A percentile compares a stretch with the other conserved stretches of the same genome.
phyloP scores from a whole-genome alignment of 352 stramenopile genomes.

The Phytophthora aleatoria region DNA sequence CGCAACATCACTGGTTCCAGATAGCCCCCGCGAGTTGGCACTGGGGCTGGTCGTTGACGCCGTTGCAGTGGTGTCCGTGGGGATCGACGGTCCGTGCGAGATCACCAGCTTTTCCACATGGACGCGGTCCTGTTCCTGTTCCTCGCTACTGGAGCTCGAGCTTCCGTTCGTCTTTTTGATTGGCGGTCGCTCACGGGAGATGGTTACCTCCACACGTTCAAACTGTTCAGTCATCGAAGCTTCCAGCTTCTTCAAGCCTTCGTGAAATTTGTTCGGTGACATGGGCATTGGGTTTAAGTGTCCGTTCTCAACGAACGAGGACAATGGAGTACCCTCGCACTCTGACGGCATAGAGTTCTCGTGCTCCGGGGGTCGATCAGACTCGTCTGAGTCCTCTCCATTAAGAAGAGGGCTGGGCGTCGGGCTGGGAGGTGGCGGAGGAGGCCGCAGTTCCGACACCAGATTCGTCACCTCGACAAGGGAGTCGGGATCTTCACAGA shows the following conservation, averaged over 20 bases:
- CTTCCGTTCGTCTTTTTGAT: conserved; percentile 38
- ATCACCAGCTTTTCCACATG: conserved; percentile 53
- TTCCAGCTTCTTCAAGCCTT: conserved; percentile 71
- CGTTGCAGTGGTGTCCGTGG: conserved; percentile 16
- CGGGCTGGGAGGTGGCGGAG: conserved; percentile 35
- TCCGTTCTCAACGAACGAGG: conserved; percentile 85
- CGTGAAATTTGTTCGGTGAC: conserved; percentile 57
- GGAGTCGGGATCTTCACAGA: conserved; percentile 85
- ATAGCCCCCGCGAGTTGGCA: conserved; percentile 14
- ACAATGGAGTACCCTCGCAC: conserved; percentile 70
- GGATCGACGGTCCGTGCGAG: conserved; percentile 25
- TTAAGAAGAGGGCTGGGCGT: conserved; percentile 28
- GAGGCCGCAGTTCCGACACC: conserved; percentile 76
- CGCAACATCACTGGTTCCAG: conserved; percentile 17
- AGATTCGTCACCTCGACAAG: conserved; percentile 84
- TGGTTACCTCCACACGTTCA: conserved; percentile 81
- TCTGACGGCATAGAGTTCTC: conserved; percentile 37
- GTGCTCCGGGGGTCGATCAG: conserved; percentile 26
- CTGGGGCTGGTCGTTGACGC: conserved; percentile 20
- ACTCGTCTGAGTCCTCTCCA: conserved; percentile 44
- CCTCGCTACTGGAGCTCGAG: conserved; percentile 41
- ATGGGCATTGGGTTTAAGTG: conserved; percentile 56
- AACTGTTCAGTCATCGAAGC: conserved; percentile 71
- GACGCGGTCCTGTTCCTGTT: conserved; percentile 32
- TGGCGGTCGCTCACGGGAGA: conserved; percentile 66